phyloP scores from a whole-genome alignment of 169 alveolate genomes.

The Eimeria sp. region DNA sequence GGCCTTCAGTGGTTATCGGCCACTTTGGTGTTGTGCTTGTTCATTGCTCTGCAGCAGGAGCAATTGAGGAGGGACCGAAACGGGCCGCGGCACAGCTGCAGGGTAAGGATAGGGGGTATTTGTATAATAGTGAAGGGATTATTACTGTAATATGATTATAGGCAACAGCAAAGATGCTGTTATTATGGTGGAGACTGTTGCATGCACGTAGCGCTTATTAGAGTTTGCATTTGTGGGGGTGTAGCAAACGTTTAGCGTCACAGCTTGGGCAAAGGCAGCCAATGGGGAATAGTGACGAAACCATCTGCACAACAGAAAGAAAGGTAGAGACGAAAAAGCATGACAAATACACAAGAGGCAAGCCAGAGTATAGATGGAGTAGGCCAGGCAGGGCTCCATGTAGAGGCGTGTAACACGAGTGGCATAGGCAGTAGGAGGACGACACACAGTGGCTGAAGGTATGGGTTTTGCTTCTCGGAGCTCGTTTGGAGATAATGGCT shows the following conservation, averaged over 20 bases:
- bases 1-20: background rate
- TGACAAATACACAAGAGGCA: background rate
- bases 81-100: conserved; percentile 60
- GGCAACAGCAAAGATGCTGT: background rate
- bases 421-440: background rate
- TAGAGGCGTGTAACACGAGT: background rate
- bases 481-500: background rate
- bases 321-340: background rate
- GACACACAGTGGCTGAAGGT: background rate
- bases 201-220: background rate
- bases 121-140: background rate
- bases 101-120: background rate
- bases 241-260: background rate
- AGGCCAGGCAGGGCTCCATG: background rate
- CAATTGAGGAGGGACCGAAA: conserved; percentile 8
- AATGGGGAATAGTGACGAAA: background rate
- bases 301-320: too few relatives aligned
- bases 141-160: background rate
- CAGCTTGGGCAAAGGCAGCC: background rate
- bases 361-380: background rate
- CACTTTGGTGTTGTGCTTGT: background rate
- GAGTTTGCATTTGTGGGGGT: background rate
- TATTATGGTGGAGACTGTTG: background rate
- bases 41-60: background rate
- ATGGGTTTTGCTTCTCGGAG: background rate